phyloP scores from a whole-genome alignment of 805 yeast species.

The Citeromyces matritensis region DNA sequence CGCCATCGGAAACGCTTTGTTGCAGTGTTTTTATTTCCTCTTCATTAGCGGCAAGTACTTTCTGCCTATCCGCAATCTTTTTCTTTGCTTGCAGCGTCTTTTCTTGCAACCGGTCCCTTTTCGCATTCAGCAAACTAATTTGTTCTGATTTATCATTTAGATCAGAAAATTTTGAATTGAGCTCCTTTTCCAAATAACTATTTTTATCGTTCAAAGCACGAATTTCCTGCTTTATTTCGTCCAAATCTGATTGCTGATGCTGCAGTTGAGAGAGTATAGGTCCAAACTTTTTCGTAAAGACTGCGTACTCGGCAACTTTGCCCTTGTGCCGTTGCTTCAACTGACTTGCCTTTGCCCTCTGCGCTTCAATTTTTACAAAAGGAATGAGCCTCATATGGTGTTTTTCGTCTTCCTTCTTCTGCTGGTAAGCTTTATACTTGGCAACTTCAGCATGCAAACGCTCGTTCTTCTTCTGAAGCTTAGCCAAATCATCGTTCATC shows the following conservation, averaged over 20 bases:
- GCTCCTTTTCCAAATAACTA: constrained; percentile 8
- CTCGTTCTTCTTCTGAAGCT: constrained; percentile 19
- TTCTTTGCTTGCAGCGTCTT: constrained; percentile 20
- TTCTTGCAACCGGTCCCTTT: constrained; percentile 15
- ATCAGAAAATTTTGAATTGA: constrained; percentile 6
- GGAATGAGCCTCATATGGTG: constrained; percentile 20
- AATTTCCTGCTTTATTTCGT: background rate
- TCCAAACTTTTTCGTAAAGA: constrained; percentile 9
- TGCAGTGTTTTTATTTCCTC: constrained; percentile 1
- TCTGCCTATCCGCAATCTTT: constrained; percentile 13
- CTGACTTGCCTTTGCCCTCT: constrained; percentile 13
- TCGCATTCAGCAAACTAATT: constrained; percentile 10
- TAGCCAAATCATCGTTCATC: constrained; percentile 13
- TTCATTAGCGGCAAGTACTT: constrained; percentile 5
- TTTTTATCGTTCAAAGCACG: background rate
- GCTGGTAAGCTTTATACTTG: constrained; percentile 25
- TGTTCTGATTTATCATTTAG: too few relatives aligned
- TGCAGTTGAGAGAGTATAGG: constrained; percentile 4
- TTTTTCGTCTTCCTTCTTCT: constrained; percentile 21
- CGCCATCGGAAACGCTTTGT: constrained; percentile 4
- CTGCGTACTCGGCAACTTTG: constrained; percentile 8
- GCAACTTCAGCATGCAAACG: constrained; percentile 28
- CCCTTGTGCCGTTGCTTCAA: constrained; percentile 26
- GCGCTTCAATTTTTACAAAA: constrained; percentile 14
- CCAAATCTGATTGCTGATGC: background rate